A percentile compares a stretch with the other conserved stretches of the same genome.
Evolutionary conservation across 345 rosid genomes (phyloP).

Genomic region (Luvunga scandens): DNA sequence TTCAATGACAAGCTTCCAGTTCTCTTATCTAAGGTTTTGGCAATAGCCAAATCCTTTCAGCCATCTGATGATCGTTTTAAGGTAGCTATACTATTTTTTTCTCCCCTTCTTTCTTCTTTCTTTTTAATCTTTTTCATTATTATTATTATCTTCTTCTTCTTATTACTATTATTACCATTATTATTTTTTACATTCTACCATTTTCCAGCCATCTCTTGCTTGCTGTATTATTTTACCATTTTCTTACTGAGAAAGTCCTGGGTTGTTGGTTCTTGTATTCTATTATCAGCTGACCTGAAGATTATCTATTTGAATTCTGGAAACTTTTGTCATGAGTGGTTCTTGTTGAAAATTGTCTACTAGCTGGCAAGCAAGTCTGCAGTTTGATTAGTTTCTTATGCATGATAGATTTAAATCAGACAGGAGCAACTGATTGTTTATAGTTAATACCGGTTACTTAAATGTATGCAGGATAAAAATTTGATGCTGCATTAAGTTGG

Average conservation of each 20-base stretch:
- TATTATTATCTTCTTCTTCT: no score
- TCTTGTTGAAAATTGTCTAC: not conserved
- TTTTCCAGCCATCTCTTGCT: not conserved
- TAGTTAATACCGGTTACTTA: not conserved
- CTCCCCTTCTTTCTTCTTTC: not conserved
- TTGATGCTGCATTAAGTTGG: not conserved
- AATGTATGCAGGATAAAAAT: not conserved
- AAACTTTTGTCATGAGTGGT: not conserved
- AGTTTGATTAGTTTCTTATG: not conserved
- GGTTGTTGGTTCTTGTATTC: not conserved
- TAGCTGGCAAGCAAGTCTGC: not conserved
- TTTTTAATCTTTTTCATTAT: no score
- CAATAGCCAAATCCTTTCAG: constrained; percentile 64
- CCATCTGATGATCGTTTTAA: constrained; percentile 79
- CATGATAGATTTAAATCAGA: not conserved
- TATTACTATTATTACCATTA: no score
- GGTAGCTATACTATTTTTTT: constrained; percentile 28
- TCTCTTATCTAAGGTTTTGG: constrained; percentile 71
- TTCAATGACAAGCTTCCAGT: constrained; percentile 82
- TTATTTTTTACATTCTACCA: not conserved
- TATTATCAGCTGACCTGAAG: constrained; percentile 2
- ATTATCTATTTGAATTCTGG: not conserved
- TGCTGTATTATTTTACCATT: not conserved
- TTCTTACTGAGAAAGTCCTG: not conserved
- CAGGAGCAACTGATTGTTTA: not conserved